These are phyloP conservation scores for Uncinocarpus reesii DNA, from an alignment of 2,329 filamentous ascomycete genomes.

Conservation along the genomic window DNA sequence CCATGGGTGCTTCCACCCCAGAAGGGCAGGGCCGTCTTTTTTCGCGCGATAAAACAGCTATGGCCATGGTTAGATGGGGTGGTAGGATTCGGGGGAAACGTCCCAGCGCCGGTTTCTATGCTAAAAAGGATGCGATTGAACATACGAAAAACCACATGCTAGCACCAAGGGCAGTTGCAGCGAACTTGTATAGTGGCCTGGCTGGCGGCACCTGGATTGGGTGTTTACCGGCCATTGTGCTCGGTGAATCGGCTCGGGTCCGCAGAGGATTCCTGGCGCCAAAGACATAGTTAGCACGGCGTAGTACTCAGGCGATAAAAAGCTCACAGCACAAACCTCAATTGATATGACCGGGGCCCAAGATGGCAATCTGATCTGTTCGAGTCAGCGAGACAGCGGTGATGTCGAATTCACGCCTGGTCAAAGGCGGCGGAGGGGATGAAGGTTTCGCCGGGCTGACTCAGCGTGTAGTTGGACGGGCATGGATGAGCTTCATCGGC, in stretches of 20 bases:
- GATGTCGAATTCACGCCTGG: neutral
- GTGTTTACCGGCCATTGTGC: conserved; percentile 24
- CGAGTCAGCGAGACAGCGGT: too few species aligned
- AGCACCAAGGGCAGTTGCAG: conserved; percentile 76
- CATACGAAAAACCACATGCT: conserved; percentile 99
- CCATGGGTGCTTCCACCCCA: conserved; percentile 96
- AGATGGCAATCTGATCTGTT: too few species aligned
- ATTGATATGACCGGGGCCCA: neutral
- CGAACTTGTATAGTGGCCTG: conserved; percentile 67
- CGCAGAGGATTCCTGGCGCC: neutral
- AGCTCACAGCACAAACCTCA: neutral
- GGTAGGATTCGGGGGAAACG: neutral
- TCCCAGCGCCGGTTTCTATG: neutral
- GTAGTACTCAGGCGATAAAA: neutral
- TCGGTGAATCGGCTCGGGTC: neutral
- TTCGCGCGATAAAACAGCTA: conserved; percentile 93
- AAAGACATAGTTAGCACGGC: neutral
- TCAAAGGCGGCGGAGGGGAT: neutral
- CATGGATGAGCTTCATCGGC: neutral
- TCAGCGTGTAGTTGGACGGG: neutral
- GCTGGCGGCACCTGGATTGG: conserved; percentile 47
- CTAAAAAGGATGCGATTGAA: conserved; percentile 17
- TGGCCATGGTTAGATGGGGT: conserved; percentile 18
- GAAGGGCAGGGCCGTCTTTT: conserved; percentile 81
- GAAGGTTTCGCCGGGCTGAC: conserved; percentile 2